Conservation (phyloP, 106 monocot genomes). For the Cymbidium sinense region DNA sequence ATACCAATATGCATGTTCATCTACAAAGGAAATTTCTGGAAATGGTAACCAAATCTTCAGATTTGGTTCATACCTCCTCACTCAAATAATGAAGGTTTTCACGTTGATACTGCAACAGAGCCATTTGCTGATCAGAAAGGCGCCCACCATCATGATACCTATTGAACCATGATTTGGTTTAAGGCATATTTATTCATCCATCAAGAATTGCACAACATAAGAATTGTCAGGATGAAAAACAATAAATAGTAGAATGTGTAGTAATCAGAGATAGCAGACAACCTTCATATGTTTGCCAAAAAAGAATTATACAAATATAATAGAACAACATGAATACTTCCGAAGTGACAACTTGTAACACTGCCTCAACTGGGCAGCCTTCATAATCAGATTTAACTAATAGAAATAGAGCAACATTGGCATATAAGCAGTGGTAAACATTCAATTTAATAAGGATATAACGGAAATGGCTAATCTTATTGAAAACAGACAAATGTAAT, state of each 20-base stretch:
- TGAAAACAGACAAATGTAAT: not conserved
- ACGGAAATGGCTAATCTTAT: not conserved
- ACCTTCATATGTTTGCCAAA: not conserved
- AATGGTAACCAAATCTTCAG: not conserved
- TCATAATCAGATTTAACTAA: not conserved
- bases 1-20: not conserved
- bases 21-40: not conserved
- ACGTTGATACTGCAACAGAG: slow-evolving; percentile 85
- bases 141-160: slow-evolving; percentile 85
- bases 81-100: slow-evolving; percentile 93
- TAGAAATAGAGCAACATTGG: not conserved
- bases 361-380: too few species aligned
- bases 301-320: not conserved
- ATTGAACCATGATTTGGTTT: slow-evolving; percentile 3
- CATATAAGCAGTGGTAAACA: not conserved
- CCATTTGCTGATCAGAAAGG: slow-evolving; percentile 98
- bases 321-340: not conserved
- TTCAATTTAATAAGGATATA: not conserved
- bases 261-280: not conserved
- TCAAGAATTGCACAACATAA: not conserved
- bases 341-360: too few species aligned
- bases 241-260: not conserved
- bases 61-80: slow-evolving; percentile 63
- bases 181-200: not conserved
- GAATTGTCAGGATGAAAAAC: not conserved